Evolutionary conservation across 2,329 filamentous ascomycete species (phyloP).

Genomic region (Gaeumannomyces tritici): DNA sequence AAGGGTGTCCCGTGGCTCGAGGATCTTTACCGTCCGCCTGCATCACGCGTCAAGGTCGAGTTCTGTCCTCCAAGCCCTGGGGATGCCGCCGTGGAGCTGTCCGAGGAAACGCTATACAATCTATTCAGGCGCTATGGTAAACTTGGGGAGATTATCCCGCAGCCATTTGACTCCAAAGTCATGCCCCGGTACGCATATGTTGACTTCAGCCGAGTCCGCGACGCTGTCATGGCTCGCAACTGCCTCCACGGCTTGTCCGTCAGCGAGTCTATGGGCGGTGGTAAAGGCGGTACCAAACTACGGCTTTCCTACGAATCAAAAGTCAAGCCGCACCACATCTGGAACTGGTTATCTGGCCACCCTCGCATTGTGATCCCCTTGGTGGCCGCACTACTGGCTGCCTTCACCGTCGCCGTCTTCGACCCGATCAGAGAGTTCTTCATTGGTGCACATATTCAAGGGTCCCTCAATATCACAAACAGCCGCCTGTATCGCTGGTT

Average conservation of each 20-base stretch:
- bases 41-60: constrained; percentile 67
- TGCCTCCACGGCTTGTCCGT: constrained; percentile 82
- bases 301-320: constrained; percentile 77
- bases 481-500: constrained; percentile 74
- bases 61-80: constrained; percentile 69
- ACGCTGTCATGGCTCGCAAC: constrained; percentile 81
- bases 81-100: constrained; percentile 62
- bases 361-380: constrained; percentile 81
- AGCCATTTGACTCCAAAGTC: constrained; percentile 79
- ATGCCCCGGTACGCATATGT: constrained; percentile 71
- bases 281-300: constrained; percentile 64
- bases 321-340: constrained; percentile 67
- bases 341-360: constrained; percentile 80
- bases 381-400: constrained; percentile 70
- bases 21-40: constrained; percentile 78
- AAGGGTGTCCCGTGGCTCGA: constrained; percentile 87
- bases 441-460: constrained; percentile 78
- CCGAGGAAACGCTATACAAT: constrained; percentile 77
- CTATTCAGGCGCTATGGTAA: constrained; percentile 88
- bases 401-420: constrained; percentile 78
- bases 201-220: constrained; percentile 63
- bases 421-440: constrained; percentile 93
- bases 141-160: constrained; percentile 72
- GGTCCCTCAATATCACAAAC: constrained; percentile 63
- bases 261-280: constrained; percentile 58